Conservation (phyloP, 768 basidiomycete species). For the Hericium rajendrae region DNA sequence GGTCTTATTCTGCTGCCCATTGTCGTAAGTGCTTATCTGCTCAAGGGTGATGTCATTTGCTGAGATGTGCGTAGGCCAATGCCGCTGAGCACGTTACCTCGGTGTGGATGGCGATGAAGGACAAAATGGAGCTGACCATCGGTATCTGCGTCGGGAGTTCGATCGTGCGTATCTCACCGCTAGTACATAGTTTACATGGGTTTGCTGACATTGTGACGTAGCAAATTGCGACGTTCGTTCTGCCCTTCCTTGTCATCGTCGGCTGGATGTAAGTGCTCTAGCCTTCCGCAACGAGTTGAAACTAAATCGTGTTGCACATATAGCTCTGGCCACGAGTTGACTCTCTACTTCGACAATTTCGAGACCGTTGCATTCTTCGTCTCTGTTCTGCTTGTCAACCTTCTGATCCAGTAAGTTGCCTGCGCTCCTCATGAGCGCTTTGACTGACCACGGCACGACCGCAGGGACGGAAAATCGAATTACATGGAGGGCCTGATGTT, state of each 20-base stretch:
- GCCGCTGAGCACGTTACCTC: constrained; percentile 82
- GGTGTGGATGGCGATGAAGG: constrained; percentile 83
- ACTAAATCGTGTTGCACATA: constrained; percentile 2
- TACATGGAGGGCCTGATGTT: constrained; percentile 89
- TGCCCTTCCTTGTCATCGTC: constrained; percentile 80
- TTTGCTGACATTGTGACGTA: constrained; percentile 18
- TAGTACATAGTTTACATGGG: not conserved
- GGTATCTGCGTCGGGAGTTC: constrained; percentile 75
- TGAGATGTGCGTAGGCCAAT: constrained; percentile 43
- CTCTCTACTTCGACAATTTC: constrained; percentile 79
- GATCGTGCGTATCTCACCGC: constrained; percentile 40
- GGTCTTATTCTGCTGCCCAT: constrained; percentile 82
- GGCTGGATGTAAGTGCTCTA: constrained; percentile 65
- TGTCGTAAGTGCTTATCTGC: constrained; percentile 43
- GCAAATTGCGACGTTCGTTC: constrained; percentile 83
- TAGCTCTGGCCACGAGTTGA: constrained; percentile 61
- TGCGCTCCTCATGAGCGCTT: not conserved
- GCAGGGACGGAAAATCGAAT: constrained; percentile 75
- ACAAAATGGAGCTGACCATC: constrained; percentile 66
- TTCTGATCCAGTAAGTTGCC: constrained; percentile 55
- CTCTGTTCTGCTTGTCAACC: constrained; percentile 81
- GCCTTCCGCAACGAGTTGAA: constrained; percentile 7
- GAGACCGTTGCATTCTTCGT: constrained; percentile 85
- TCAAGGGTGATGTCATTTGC: not conserved
- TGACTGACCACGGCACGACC: not conserved